Evolutionary conservation across 148 eudicot genomes (phyloP), one percentile per base, ranked within the genome.

Genomic region (Vaccinium darrowii): DNA sequence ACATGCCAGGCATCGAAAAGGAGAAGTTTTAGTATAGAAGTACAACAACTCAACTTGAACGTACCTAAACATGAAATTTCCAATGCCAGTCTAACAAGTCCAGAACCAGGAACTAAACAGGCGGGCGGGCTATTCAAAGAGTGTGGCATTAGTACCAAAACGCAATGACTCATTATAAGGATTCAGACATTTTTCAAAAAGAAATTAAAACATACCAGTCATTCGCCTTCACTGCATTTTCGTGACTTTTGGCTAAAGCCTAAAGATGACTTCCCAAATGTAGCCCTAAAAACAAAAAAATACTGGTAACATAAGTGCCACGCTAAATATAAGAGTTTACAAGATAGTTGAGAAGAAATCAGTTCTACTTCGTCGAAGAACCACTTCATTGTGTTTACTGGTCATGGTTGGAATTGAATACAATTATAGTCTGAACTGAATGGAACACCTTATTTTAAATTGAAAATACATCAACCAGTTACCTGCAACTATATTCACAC

Each of bases 91-190:
- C 98, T 93, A 84, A 98, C 99, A 86, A 97, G 98, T 87, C 99
- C 99, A 90, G 99, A 98, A 86, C 99, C 99, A 90, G 99, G 99
- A 86, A 97, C 96, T 87, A 97, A 92, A 91, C 99, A 97, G 86
- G 93, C 84, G 84, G 98, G 99, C 80, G 98, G 97, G 82, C 98
- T 97, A 86, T 58, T 82, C 53, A 62, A 74, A 33, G 67, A 84
- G 36, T 58, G 60, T 62, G 43, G 33, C 19, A 56, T 77, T 33
- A 84, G 56, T 81, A 33, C 2, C 3, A 33, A 33, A 33, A 33
- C 36, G 36, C 36, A 33, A 33, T 33, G 18, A 21, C 25, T 33
- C 3, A 11, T 51, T 8, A 56, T 50, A 43, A 72, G 18, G 50
- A 11, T 67, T 43, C n/a, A 47, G 71, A 50, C 15, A 65, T 27